These are phyloP conservation scores for Kluyveromyces lactis DNA, from an alignment of 805 yeast genomes.

Conservation along the genomic window DNA sequence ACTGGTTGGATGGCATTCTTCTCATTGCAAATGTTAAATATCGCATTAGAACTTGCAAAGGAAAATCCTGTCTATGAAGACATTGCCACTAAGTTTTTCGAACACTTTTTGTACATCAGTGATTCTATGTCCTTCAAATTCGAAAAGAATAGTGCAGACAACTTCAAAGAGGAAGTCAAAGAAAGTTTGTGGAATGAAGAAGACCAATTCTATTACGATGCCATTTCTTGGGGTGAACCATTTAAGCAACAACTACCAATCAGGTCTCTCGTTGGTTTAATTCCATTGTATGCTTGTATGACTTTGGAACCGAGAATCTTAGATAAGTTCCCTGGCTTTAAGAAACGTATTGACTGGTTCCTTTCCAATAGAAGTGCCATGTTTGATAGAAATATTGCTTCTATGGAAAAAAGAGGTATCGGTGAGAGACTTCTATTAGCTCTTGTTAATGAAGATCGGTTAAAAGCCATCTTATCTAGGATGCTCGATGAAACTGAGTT, in stretches of 20 bases:
- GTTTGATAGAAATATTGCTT: slow-evolving; percentile 77
- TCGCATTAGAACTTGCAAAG: slow-evolving; percentile 83
- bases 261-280: slow-evolving; percentile 82
- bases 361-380: slow-evolving; percentile 58
- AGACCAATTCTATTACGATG: slow-evolving; percentile 85
- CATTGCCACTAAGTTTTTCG: slow-evolving; percentile 89
- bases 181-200: slow-evolving; percentile 83
- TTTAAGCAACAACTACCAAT: slow-evolving; percentile 67
- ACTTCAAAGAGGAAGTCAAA: slow-evolving; percentile 36
- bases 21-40: slow-evolving; percentile 82
- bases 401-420: slow-evolving; percentile 68
- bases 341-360: slow-evolving; percentile 79
- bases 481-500: slow-evolving; percentile 86
- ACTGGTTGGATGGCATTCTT: slow-evolving; percentile 98
- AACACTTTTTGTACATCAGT: slow-evolving; percentile 83
- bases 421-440: slow-evolving; percentile 77
- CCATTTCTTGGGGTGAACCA: slow-evolving; percentile 73
- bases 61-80: slow-evolving; percentile 82
- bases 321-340: slow-evolving; percentile 71
- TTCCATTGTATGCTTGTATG: slow-evolving; percentile 82
- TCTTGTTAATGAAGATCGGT: slow-evolving; percentile 71
- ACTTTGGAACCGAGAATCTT: slow-evolving; percentile 81
- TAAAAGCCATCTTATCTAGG: slow-evolving; percentile 62
- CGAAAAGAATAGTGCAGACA: slow-evolving; percentile 21
- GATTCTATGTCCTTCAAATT: slow-evolving; percentile 79